Conservation (phyloP, 1,284 basidiomycete genomes). For the Ceratobasidium sp. region DNA sequence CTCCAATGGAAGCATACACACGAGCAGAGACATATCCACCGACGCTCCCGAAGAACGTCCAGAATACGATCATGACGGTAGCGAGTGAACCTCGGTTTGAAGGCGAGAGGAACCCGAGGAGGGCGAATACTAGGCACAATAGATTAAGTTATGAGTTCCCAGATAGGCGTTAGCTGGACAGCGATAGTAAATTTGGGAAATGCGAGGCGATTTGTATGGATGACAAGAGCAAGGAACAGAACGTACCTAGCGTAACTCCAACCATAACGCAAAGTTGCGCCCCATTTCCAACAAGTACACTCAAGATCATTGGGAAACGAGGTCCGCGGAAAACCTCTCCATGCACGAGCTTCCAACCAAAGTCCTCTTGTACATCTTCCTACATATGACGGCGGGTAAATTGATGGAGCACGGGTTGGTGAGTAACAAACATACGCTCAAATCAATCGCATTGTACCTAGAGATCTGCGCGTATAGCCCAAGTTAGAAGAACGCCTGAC, state of each 20-base stretch:
- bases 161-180: neutral
- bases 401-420: constrained; percentile 10
- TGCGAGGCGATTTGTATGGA: too few species aligned
- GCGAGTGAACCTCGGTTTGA: constrained; percentile 95
- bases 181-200: neutral
- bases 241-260: constrained; percentile 81
- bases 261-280: constrained; percentile 91
- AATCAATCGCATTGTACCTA: constrained; percentile 95
- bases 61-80: constrained; percentile 96
- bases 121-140: constrained; percentile 77
- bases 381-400: constrained; percentile 52
- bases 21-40: constrained; percentile 91
- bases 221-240: neutral
- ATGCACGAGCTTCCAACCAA: constrained; percentile 97
- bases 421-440: constrained; percentile 67
- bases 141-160: neutral
- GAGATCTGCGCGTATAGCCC: constrained; percentile 74
- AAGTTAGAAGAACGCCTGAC: constrained; percentile 57
- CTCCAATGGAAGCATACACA: constrained; percentile 85
- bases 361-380: constrained; percentile 98
- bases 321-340: constrained; percentile 96
- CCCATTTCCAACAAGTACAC: constrained; percentile 91
- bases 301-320: constrained; percentile 78
- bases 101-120: constrained; percentile 97
- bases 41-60: constrained; percentile 94